phyloP scores from a whole-genome alignment of 2,329 filamentous ascomycete species.

The Elsinoe australis region DNA sequence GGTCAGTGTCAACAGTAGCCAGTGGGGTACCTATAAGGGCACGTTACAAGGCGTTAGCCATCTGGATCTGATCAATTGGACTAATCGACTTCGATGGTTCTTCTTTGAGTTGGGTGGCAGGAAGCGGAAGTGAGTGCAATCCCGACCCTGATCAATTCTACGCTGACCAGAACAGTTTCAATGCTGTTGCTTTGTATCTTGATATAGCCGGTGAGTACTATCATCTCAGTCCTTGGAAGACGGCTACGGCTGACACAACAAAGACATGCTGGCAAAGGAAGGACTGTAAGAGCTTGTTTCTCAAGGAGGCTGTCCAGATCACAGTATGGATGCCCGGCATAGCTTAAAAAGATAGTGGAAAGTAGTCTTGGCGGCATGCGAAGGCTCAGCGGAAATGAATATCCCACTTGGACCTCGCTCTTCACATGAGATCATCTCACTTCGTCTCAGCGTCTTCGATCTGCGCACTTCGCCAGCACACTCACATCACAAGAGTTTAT shows the following conservation, averaged over 20 bases:
- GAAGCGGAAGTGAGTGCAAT: constrained; percentile 42
- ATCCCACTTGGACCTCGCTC: no score
- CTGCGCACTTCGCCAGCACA: no score
- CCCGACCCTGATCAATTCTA: neutral
- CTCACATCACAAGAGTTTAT: no score
- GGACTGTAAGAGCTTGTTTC: no score
- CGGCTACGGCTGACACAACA: neutral
- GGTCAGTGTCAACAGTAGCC: constrained; percentile 54
- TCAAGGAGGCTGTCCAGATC: no score
- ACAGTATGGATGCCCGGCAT: no score
- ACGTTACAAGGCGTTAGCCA: constrained; percentile 57
- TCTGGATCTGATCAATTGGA: constrained; percentile 60
- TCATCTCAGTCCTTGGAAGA: neutral
- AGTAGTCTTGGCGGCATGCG: no score
- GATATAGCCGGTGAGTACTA: constrained; percentile 52
- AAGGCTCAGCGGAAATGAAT: no score
- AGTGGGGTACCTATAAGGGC: constrained; percentile 57
- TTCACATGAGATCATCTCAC: no score
- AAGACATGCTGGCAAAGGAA: constrained; percentile 36
- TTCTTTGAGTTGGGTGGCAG: constrained; percentile 50
- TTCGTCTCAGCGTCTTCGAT: no score
- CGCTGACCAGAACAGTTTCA: constrained; percentile 39
- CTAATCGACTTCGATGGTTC: constrained; percentile 53
- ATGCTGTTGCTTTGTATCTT: constrained; percentile 57
- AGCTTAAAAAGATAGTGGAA: no score